Percentiles rank a stretch among this genome's conserved stretches.
phyloP scores from a whole-genome alignment of 495 filamentous ascomycete species.

The Symbiotaphrina buchneri region DNA sequence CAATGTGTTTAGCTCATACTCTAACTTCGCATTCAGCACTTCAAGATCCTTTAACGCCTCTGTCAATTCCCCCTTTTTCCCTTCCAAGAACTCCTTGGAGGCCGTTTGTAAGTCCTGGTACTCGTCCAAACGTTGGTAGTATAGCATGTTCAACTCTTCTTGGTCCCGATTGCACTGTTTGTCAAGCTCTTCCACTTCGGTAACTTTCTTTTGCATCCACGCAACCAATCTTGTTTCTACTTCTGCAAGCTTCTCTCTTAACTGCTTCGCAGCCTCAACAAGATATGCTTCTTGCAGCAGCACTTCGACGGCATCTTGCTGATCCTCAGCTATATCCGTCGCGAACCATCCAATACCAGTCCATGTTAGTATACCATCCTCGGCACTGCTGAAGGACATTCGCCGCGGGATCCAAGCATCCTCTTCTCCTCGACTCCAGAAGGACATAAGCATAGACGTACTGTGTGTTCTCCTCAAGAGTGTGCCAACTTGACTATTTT shows the following conservation, averaged over 20 bases:
- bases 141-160: constrained; percentile 40
- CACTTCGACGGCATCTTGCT: constrained; percentile 8
- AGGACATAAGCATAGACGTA: constrained; percentile 15
- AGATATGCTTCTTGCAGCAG: no score
- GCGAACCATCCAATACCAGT: constrained; percentile 14
- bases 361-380: constrained; percentile 67
- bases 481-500: neutral
- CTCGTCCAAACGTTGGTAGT: constrained; percentile 39
- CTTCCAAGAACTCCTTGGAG: constrained; percentile 39
- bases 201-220: constrained; percentile 47
- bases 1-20: constrained; percentile 76
- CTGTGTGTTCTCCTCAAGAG: constrained; percentile 21
- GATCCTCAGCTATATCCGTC: no score
- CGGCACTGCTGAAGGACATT: constrained; percentile 74
- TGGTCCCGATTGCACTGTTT: constrained; percentile 33
- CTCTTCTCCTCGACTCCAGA: constrained; percentile 13
- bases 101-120: constrained; percentile 40
- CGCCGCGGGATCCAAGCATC: constrained; percentile 53
- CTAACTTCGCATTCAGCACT: constrained; percentile 62
- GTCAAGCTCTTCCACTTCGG: constrained; percentile 37
- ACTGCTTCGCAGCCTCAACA: constrained; percentile 14
- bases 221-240: constrained; percentile 26
- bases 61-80: constrained; percentile 39
- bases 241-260: constrained; percentile 20
- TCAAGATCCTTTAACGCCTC: constrained; percentile 71